phyloP scores from a whole-genome alignment of 441 rosid genomes.

The Cnidoscolus chayamansa region DNA sequence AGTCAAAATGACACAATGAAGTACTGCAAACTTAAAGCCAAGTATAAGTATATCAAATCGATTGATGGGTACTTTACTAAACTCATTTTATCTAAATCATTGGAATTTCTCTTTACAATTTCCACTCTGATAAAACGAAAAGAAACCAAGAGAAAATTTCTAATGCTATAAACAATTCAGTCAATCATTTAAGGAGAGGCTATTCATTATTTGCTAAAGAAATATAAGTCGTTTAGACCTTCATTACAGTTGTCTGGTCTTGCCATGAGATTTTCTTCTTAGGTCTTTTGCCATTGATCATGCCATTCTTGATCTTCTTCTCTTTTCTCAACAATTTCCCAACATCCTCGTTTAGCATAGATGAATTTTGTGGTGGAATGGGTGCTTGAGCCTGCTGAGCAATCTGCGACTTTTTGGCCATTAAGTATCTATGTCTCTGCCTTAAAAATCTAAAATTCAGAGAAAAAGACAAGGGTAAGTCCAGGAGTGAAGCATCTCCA shows the following conservation, averaged over 20 bases:
- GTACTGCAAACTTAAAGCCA: background rate
- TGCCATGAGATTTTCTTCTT: constrained; percentile 43
- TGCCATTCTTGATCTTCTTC: constrained; percentile 23
- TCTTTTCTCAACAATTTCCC: constrained; percentile 13
- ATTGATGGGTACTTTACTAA: background rate
- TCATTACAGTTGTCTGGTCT: constrained; percentile 30
- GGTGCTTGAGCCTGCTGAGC: constrained; percentile 23
- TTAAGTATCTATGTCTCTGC: constrained; percentile 30
- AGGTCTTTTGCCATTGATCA: constrained; percentile 30
- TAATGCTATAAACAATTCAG: background rate
- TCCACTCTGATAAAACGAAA: background rate
- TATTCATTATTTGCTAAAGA: background rate
- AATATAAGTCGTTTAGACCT: background rate
- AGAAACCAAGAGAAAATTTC: background rate
- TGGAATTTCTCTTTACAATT: background rate
- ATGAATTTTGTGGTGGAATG: constrained; percentile 18
- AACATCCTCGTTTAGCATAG: constrained; percentile 14
- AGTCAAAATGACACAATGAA: background rate
- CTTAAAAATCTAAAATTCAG: constrained; percentile 40
- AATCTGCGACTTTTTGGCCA: constrained; percentile 25
- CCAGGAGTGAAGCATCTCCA: background rate
- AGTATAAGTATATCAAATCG: background rate
- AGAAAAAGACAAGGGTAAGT: background rate
- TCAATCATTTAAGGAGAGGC: background rate
- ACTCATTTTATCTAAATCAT: background rate